phyloP scores from a whole-genome alignment of 352 stramenopile genomes.

The Pythium pectinolyticum region DNA sequence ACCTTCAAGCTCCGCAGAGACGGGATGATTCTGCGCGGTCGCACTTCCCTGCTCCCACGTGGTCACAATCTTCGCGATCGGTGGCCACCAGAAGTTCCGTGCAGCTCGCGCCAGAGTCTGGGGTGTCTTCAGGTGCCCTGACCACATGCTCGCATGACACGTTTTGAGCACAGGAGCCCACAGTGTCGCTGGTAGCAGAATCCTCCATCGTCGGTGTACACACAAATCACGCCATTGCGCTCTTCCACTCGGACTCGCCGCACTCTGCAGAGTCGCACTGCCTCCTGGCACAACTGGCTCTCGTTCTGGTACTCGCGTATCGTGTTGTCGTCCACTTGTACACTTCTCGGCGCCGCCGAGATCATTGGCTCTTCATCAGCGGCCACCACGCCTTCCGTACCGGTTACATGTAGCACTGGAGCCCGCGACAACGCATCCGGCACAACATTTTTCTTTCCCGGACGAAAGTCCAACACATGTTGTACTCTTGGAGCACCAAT shows the following conservation, averaged over 20 bases:
- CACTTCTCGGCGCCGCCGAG: not conserved
- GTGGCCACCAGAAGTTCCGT: constrained; percentile 21
- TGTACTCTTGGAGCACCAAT: constrained; percentile 26
- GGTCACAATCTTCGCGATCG: not conserved
- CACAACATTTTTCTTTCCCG: constrained; percentile 18
- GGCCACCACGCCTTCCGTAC: not conserved
- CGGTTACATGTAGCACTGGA: constrained; percentile 4
- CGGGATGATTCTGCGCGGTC: constrained; percentile 12
- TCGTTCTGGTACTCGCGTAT: constrained; percentile 4
- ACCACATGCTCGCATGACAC: constrained; percentile 23
- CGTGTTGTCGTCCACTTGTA: constrained; percentile 13
- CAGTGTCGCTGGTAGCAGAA: constrained; percentile 15
- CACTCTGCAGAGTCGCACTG: not conserved
- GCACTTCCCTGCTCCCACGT: constrained; percentile 15
- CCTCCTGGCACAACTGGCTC: constrained; percentile 11
- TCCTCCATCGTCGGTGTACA: not conserved
- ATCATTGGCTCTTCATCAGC: not conserved
- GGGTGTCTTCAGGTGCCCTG: constrained; percentile 5
- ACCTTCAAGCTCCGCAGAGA: constrained; percentile 22
- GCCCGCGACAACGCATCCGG: constrained; percentile 26
- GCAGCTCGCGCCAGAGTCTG: constrained; percentile 17
- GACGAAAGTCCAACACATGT: constrained; percentile 22
- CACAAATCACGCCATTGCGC: not conserved
- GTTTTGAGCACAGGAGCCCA: constrained; percentile 11
- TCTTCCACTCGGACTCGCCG: not conserved